phyloP scores from a whole-genome alignment of 345 rosid genomes.

The Adansonia digitata region DNA sequence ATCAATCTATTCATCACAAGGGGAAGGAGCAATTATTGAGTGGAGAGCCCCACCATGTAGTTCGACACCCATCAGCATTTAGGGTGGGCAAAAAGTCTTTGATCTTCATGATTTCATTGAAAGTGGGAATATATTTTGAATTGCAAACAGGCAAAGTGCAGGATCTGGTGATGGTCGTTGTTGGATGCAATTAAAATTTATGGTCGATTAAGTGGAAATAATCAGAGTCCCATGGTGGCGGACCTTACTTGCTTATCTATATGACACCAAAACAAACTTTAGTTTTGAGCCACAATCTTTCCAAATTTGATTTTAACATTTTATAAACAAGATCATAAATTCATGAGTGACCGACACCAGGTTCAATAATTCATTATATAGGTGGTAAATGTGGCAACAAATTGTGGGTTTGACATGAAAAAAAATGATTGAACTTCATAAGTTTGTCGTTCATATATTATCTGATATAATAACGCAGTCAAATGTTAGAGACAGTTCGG shows the following conservation, averaged over 20 bases:
- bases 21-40: neutral
- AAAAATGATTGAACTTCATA: neutral
- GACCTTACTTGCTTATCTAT: too few relatives aligned
- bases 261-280: too few relatives aligned
- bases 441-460: too few relatives aligned
- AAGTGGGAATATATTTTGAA: neutral
- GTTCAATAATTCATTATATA: neutral
- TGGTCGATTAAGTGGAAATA: neutral
- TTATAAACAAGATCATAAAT: neutral
- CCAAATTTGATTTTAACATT: too few relatives aligned
- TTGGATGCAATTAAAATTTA: neutral
- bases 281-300: too few relatives aligned
- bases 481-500: neutral
- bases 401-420: neutral
- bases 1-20: neutral
- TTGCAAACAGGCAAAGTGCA: neutral
- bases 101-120: neutral
- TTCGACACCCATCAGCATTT: neutral
- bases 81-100: neutral
- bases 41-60: neutral
- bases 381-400: too few relatives aligned
- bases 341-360: neutral
- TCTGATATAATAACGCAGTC: too few relatives aligned
- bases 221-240: neutral
- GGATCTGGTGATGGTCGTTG: neutral